phyloP scores from a whole-genome alignment of 225 moss, liverwort and hornwort genomes.

The Asterella californica region DNA sequence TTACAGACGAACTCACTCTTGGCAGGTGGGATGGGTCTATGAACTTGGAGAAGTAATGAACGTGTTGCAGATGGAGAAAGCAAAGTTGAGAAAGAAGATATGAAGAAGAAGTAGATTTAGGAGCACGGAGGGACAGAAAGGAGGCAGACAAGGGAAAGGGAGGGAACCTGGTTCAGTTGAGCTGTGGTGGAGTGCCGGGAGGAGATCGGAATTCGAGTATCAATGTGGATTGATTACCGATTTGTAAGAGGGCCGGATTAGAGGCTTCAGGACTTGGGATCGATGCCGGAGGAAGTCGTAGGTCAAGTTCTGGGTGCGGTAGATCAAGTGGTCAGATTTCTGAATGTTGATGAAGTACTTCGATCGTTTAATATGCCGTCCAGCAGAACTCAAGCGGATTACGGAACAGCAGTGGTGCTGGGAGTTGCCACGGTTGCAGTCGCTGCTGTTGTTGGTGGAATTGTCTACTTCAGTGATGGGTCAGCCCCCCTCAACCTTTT shows the following conservation, averaged over 20 bases:
- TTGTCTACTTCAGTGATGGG: slow-evolving; percentile 78
- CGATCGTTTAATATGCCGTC: slow-evolving; percentile 59
- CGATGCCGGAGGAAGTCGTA: slow-evolving; percentile 46
- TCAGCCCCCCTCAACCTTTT: slow-evolving; percentile 37
- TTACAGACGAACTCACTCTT: no score
- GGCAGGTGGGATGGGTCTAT: no score
- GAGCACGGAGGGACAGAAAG: no score
- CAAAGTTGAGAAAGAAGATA: no score
- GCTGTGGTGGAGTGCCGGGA: no score
- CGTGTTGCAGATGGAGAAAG: no score
- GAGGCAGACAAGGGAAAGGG: no score
- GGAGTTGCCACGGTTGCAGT: slow-evolving; percentile 81
- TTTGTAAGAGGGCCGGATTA: slow-evolving; percentile 1
- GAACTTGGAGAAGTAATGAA: no score
- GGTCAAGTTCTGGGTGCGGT: slow-evolving; percentile 49
- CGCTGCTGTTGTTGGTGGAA: slow-evolving; percentile 74
- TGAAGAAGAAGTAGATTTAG: no score
- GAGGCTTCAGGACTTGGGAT: not conserved
- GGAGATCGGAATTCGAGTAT: not conserved
- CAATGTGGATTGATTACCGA: slow-evolving; percentile 9
- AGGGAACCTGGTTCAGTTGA: no score
- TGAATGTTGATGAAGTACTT: slow-evolving; percentile 39
- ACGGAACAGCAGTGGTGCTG: slow-evolving; percentile 62
- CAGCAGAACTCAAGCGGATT: slow-evolving; percentile 45
- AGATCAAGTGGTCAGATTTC: slow-evolving; percentile 34